A percentile compares a stretch with the other conserved stretches of the same genome.
Evolutionary conservation across 2,329 filamentous ascomycete genomes (phyloP).

Genomic region (Venturia nashicola): DNA sequence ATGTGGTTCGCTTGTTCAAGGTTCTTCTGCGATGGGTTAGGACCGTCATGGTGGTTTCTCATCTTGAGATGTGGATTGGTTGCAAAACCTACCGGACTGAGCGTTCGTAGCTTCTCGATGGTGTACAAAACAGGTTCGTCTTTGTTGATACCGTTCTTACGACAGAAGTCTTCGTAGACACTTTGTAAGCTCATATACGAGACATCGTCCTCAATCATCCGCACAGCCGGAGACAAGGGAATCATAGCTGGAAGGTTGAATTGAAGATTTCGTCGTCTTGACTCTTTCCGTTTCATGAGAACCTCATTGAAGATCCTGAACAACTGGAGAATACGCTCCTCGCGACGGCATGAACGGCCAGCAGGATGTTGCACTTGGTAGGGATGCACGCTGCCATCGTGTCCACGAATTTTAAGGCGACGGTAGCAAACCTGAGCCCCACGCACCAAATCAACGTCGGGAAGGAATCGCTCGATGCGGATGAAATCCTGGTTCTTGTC

Average conservation of each 20-base stretch:
- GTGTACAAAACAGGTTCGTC: conserved; percentile 92
- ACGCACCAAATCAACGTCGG: conserved; percentile 84
- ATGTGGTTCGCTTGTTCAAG: conserved; percentile 59
- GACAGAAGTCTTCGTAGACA: conserved; percentile 92
- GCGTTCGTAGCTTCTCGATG: conserved; percentile 79
- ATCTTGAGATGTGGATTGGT: neutral
- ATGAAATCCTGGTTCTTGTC: conserved; percentile 99
- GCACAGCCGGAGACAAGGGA: conserved; percentile 84
- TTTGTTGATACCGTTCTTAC: conserved; percentile 75
- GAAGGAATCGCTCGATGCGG: conserved; percentile 90
- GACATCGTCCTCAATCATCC: conserved; percentile 89
- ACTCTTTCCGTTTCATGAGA: conserved; percentile 86
- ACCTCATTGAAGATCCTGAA: conserved; percentile 97
- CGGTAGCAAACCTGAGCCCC: conserved; percentile 86
- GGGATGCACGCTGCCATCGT: conserved; percentile 92
- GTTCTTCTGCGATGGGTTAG: conserved; percentile 40
- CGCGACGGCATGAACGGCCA: conserved; percentile 78
- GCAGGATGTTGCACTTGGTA: conserved; percentile 96
- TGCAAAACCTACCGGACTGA: conserved; percentile 26
- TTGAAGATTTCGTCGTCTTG: conserved; percentile 80
- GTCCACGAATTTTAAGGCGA: conserved; percentile 87
- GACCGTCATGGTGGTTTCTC: conserved; percentile 10
- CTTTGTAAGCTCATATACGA: conserved; percentile 91
- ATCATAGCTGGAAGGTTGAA: conserved; percentile 96
- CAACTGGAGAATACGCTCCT: conserved; percentile 89